These are phyloP conservation scores for Colletotrichum karsti DNA, from an alignment of 2,329 filamentous ascomycete species.

Conservation along the genomic window DNA sequence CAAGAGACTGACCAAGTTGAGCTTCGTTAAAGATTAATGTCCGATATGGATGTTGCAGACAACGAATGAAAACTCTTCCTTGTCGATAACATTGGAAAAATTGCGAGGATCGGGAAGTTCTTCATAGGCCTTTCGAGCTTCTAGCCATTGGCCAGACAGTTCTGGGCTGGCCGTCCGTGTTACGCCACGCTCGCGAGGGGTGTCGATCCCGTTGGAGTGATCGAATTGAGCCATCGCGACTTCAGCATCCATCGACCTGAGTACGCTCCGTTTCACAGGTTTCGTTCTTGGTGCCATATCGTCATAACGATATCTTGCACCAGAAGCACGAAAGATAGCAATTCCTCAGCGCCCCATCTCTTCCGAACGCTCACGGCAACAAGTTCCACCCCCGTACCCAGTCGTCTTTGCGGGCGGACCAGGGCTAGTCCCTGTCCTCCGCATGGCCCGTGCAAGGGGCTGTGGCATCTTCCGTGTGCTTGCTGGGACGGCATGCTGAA, in stretches of 20 bases:
- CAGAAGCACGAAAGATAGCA: background rate
- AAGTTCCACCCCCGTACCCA: background rate
- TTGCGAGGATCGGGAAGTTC: background rate
- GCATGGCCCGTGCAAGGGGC: slow-evolving; percentile 17
- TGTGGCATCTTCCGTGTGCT: background rate
- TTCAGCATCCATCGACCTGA: too few species aligned
- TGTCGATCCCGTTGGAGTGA: background rate
- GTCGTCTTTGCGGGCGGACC: background rate
- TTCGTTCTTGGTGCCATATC: background rate
- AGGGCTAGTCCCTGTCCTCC: slow-evolving; percentile 16
- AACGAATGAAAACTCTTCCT: background rate
- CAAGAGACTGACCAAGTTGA: background rate
- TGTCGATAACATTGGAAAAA: background rate
- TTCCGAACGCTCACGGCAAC: background rate
- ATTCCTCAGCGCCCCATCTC: background rate
- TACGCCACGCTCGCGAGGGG: background rate
- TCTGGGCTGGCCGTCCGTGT: background rate
- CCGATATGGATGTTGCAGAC: background rate
- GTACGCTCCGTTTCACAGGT: background rate
- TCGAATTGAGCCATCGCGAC: too few species aligned
- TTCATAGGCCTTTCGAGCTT: background rate
- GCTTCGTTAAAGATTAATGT: background rate
- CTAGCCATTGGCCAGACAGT: background rate
- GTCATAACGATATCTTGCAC: background rate
- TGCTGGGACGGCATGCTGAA: background rate